Percentiles rank a stretch among this genome's conserved stretches.
Conservation (phyloP, 306 rosid genomes). For the Abrus precatorius region DNA sequence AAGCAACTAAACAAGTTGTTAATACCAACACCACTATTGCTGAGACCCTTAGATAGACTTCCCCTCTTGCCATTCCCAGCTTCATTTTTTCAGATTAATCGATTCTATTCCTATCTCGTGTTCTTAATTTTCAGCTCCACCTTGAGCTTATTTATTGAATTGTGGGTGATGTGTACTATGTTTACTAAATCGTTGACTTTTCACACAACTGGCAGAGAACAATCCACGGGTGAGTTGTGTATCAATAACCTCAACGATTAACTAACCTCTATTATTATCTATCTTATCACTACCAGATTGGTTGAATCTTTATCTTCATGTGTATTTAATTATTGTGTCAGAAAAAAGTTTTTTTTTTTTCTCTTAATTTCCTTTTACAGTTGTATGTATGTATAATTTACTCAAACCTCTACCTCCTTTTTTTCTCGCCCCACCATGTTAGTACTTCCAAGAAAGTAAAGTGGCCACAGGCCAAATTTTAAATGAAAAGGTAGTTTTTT, state of each 20-base stretch:
- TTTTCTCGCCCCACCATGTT: not conserved
- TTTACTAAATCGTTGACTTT: not conserved
- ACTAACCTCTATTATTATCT: slow-evolving; percentile 42
- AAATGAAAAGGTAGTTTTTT: not conserved
- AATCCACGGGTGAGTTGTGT: slow-evolving; percentile 13
- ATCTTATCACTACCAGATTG: not conserved
- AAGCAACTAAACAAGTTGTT: slow-evolving; percentile 66
- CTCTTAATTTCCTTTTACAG: not conserved
- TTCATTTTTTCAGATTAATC: slow-evolving; percentile 44
- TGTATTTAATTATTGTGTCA: not conserved
- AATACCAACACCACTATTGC: slow-evolving; percentile 53
- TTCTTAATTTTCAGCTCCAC: not conserved
- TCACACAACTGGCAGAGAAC: slow-evolving; percentile 15
- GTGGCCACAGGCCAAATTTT: not conserved
- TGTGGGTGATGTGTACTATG: not conserved
- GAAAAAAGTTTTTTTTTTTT: not conserved
- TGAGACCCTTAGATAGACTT: slow-evolving; percentile 59
- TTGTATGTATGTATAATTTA: not conserved
- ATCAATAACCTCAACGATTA: slow-evolving; percentile 36
- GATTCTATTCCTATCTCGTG: not conserved
- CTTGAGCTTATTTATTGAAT: slow-evolving; percentile 15
- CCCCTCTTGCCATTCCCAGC: slow-evolving; percentile 47
- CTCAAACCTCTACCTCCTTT: not conserved
- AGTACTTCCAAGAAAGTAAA: not conserved
- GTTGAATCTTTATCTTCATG: not conserved